A percentile compares a stretch with the other conserved stretches of the same genome.
These are phyloP conservation scores for Pochonia chlamydosporia DNA, from an alignment of 2,329 filamentous ascomycete genomes.

Conservation along the genomic window DNA sequence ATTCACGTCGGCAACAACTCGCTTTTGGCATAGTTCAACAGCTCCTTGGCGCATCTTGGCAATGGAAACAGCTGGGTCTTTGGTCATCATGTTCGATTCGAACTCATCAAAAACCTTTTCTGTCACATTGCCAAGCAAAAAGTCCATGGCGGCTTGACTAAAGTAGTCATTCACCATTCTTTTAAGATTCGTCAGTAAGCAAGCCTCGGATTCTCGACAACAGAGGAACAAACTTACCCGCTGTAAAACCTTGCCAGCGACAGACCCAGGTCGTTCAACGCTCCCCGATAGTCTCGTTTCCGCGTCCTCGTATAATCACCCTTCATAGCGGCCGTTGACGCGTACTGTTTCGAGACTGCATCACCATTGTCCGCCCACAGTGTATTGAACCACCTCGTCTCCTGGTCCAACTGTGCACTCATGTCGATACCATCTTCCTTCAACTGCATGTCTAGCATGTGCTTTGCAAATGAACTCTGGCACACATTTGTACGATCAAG, in stretches of 20 bases:
- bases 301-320: slow-evolving; percentile 91
- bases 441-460: slow-evolving; percentile 75
- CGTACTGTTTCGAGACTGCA: slow-evolving; percentile 91
- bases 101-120: slow-evolving; percentile 89
- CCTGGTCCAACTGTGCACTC: slow-evolving; percentile 67
- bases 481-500: slow-evolving; percentile 94
- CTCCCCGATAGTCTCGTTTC: slow-evolving; percentile 86
- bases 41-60: slow-evolving; percentile 79
- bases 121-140: slow-evolving; percentile 82
- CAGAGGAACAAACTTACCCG: slow-evolving; percentile 43
- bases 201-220: background rate
- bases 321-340: slow-evolving; percentile 91
- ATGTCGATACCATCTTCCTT: slow-evolving; percentile 71
- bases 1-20: slow-evolving; percentile 74
- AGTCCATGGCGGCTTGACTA: slow-evolving; percentile 91
- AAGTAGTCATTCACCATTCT: slow-evolving; percentile 99
- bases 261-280: slow-evolving; percentile 83
- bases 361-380: slow-evolving; percentile 98
- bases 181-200: slow-evolving; percentile 21
- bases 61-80: slow-evolving; percentile 85
- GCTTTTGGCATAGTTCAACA: slow-evolving; percentile 80
- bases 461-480: slow-evolving; percentile 83
- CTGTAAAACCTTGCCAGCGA: slow-evolving; percentile 73
- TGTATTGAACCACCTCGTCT: slow-evolving; percentile 89
- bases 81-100: slow-evolving; percentile 85